Evolutionary conservation across 225 moss, liverwort and hornwort genomes (phyloP), one percentile per base, ranked within the genome.

Genomic region (Bryum argenteum): DNA sequence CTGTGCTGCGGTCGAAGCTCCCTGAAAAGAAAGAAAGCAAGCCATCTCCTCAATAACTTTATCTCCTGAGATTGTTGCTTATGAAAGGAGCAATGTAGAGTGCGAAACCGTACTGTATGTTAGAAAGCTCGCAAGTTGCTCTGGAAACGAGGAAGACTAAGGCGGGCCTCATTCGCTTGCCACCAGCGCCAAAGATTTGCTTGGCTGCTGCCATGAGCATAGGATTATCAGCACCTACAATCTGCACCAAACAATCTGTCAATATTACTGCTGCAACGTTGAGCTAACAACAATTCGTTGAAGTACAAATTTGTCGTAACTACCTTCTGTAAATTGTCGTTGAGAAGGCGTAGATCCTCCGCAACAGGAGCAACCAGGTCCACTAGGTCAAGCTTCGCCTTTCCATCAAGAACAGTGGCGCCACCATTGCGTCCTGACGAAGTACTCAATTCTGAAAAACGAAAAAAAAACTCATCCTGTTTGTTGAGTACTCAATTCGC

Each of bases 111-210:
- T 89, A 98, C 98, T 82, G 85, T 54, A 98, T 77, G 55, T 85
- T 88, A 72, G 90, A 94, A 69, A 97, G 86, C 71, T 90, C 71
- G 61, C 86, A 83, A 57, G 97, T 97, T 22, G 94, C 97, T 85
- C 75, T 94, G 45, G 92, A 90, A 40, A 97, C 97, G 26, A 97
- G 81, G 72, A 97, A 97, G 21, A 94, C 91, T 56, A 97, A 68
- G 24, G 97, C 97, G 38, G 97, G 97, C 73, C 97, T 89, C 83
- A 97, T 79, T 65, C 94, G 89, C 83, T 97, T 97, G 70, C 97
- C 97, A 42, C 97, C 97, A 51, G 97, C 94, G 42, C 97, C 81
- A 69, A 97, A 97, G 65, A 97, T 94, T 80, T 94, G 97, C 76
- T 92, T 89, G 40, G 97, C 97, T 75, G 97, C 97, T 65, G 85